Evolutionary conservation across 106 monocot species (phyloP), one percentile per base, ranked within the genome.

Genomic region (Vanilla planifolia): DNA sequence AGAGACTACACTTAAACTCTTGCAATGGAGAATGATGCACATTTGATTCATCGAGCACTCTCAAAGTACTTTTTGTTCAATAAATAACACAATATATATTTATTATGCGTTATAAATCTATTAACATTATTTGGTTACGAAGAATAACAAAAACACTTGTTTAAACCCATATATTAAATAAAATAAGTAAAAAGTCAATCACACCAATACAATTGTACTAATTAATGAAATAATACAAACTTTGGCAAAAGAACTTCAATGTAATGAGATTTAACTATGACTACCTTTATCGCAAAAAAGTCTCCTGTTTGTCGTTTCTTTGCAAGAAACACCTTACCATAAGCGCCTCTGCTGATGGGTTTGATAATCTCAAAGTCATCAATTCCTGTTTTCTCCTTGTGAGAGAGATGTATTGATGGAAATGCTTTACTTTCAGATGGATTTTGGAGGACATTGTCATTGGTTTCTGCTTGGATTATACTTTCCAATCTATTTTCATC

Each of bases 361-460:
- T 85, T 85, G 8, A 85, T 85, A 48, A 85, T 74, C 2, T 85
- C 80, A 75, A 85, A 85, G 47, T 85, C 85, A 64, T 85, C 74
- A 59, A 85, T 80, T 34, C 74, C 77, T 27, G 64, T 85, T 46
- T 74, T 61, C 59, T 85, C 85, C 71, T 80, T 85, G 32, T 74
- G 71, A 8, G 14, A 63, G 61, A 67, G 30, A 53, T 32, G 44
- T 8, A 61, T 43, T 64, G 75, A 61, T 41, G 43, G 51, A 58
- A 51, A 70, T 41, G 13, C 19, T 40, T 48, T 72, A 44, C 24
- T 66, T 40, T 69, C 60, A 16, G 57, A 62, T 29, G 55, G 39
- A 61, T 63, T 62, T 6, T 25, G 20, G 0, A 15, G 20, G 40
- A 52, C 48, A 70, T 34, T 33, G 52, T 22, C 55, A 64, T 37